Conservation (phyloP, 495 filamentous ascomycete genomes). For the Endocarpon pusillum region DNA sequence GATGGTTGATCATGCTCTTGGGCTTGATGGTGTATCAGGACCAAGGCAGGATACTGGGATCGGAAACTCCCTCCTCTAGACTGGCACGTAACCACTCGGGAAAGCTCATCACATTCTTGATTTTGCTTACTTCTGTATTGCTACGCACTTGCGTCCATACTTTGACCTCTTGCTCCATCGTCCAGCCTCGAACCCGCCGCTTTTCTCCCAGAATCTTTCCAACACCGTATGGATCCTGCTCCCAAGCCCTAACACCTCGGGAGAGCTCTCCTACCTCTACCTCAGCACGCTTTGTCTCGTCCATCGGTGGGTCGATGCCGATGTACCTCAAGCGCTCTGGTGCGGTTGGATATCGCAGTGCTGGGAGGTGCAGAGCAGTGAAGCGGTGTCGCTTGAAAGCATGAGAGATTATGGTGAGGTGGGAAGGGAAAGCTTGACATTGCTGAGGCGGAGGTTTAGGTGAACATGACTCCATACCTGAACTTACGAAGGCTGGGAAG, state of each 20-base stretch:
- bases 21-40: too few species aligned
- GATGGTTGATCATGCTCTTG: too few species aligned
- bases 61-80: too few species aligned
- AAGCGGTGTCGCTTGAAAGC: slow-evolving; percentile 56
- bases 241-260: background rate
- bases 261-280: background rate
- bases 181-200: background rate
- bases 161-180: background rate
- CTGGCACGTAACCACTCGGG: too few species aligned
- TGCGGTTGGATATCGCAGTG: background rate
- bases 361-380: slow-evolving; percentile 43
- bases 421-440: slow-evolving; percentile 35
- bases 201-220: background rate
- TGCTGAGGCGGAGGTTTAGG: slow-evolving; percentile 3
- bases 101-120: too few species aligned
- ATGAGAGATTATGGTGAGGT: slow-evolving; percentile 55
- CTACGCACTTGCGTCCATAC: too few species aligned
- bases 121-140: too few species aligned
- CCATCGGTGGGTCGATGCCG: slow-evolving; percentile 1
- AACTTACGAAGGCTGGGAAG: slow-evolving; percentile 31
- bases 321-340: background rate
- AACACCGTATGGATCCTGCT: background rate
- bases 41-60: too few species aligned
- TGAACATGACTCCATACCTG: slow-evolving; percentile 16
- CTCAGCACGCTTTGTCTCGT: background rate